A percentile compares a stretch with the other conserved stretches of the same genome.
These are phyloP conservation scores for Plasmopara muralis DNA, from an alignment of 352 stramenopile genomes.

Conservation along the genomic window DNA sequence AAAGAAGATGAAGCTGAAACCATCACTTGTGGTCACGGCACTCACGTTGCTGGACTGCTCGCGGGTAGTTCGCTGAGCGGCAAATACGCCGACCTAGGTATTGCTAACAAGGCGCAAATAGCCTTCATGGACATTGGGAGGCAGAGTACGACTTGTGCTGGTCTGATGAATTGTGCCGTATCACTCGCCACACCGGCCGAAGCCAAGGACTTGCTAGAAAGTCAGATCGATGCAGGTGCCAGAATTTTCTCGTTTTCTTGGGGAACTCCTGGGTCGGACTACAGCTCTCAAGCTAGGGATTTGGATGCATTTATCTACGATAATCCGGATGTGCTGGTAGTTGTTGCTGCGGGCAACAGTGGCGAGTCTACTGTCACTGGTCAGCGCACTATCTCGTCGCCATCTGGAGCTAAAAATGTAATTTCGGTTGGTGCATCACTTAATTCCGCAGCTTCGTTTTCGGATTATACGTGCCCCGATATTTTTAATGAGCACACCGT, in stretches of 20 bases:
- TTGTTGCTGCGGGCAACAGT: slow-evolving; percentile 87
- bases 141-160: slow-evolving; percentile 42
- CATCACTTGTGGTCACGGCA: slow-evolving; percentile 80
- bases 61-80: slow-evolving; percentile 69
- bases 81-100: slow-evolving; percentile 48
- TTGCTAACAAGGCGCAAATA: slow-evolving; percentile 71
- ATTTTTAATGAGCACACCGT: slow-evolving; percentile 74
- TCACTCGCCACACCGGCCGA: slow-evolving; percentile 55
- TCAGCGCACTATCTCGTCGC: slow-evolving; percentile 67
- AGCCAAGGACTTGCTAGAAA: slow-evolving; percentile 49
- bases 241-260: slow-evolving; percentile 84
- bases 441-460: slow-evolving; percentile 49
- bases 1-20: slow-evolving; percentile 54
- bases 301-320: slow-evolving; percentile 78
- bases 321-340: slow-evolving; percentile 78
- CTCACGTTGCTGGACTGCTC: slow-evolving; percentile 79
- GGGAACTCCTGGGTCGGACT: slow-evolving; percentile 70
- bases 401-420: slow-evolving; percentile 78
- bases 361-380: slow-evolving; percentile 55
- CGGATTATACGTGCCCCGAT: slow-evolving; percentile 35
- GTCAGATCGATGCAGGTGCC: slow-evolving; percentile 62
- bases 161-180: slow-evolving; percentile 43
- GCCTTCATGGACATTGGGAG: slow-evolving; percentile 89
- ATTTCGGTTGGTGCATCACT: slow-evolving; percentile 78
- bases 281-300: slow-evolving; percentile 67